Evolutionary conservation across 2,329 filamentous ascomycete genomes (phyloP).

Genomic region (Incumbomyces delicatus): DNA sequence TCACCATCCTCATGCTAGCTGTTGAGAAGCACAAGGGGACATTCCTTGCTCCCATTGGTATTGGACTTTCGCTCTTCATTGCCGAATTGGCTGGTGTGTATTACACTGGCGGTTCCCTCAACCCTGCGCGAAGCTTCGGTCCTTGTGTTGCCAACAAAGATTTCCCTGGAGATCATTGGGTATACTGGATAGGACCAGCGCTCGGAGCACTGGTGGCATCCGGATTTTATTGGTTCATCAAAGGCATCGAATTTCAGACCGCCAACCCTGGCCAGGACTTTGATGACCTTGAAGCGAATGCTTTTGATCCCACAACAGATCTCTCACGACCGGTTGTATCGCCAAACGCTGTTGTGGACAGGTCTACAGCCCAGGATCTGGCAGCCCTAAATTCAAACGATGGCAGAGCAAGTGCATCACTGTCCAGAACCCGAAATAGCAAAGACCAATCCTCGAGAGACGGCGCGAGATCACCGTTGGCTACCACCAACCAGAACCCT

Average conservation of each 20-base stretch:
- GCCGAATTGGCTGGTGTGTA: constrained; percentile 42
- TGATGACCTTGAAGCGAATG: constrained; percentile 20
- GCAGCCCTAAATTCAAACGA: constrained; percentile 4
- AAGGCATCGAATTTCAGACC: constrained; percentile 33
- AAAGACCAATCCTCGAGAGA: not conserved
- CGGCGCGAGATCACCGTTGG: not conserved
- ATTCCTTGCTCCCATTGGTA: constrained; percentile 60
- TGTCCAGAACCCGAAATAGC: not conserved
- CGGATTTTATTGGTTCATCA: constrained; percentile 41
- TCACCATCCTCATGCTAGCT: constrained; percentile 60
- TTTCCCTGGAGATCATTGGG: constrained; percentile 37
- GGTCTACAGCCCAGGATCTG: constrained; percentile 6
- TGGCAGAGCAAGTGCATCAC: not conserved
- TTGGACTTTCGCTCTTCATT: constrained; percentile 62
- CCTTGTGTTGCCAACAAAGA: constrained; percentile 36
- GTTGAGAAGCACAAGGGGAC: constrained; percentile 66
- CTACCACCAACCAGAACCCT: not conserved
- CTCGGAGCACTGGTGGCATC: constrained; percentile 39
- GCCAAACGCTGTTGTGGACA: constrained; percentile 15
- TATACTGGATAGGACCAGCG: constrained; percentile 41
- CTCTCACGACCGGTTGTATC: constrained; percentile 17
- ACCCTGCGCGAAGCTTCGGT: constrained; percentile 40
- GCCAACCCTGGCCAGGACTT: constrained; percentile 46
- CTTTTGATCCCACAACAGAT: constrained; percentile 18
- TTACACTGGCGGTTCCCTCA: constrained; percentile 40